A percentile compares a stretch with the other conserved stretches of the same genome.
Conservation (phyloP, 192 early-diverging fungal species). For the Coemansia sp. region DNA sequence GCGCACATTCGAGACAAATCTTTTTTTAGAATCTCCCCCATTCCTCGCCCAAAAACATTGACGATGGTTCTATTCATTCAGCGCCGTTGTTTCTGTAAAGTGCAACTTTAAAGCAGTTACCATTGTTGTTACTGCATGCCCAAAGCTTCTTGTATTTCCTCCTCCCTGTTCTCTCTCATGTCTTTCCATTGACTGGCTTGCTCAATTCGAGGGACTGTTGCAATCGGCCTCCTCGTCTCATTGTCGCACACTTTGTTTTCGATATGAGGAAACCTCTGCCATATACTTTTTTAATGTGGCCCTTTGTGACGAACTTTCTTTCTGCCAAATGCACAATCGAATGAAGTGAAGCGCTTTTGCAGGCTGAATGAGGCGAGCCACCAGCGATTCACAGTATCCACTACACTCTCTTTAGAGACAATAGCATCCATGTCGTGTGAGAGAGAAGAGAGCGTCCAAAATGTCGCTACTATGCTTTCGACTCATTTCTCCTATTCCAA, state of each 20-base stretch:
- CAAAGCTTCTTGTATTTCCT: no score
- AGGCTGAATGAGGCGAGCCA: background rate
- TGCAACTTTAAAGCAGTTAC: background rate
- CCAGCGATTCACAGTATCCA: background rate
- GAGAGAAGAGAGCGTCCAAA: no score
- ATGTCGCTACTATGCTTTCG: background rate
- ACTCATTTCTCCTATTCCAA: background rate
- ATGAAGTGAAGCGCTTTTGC: background rate
- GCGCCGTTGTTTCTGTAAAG: background rate
- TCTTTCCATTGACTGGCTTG: no score
- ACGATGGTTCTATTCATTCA: background rate
- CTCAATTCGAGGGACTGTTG: background rate
- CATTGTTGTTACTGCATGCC: slow-evolving; percentile 2
- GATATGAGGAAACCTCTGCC: background rate
- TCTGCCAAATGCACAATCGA: background rate
- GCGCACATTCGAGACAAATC: background rate
- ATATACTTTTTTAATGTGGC: background rate
- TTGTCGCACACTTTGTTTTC: background rate
- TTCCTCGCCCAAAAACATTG: no score
- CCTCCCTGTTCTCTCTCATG: no score
- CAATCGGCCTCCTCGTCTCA: background rate
- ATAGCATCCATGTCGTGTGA: background rate
- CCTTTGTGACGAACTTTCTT: background rate
- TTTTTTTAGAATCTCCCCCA: slow-evolving; percentile 3
- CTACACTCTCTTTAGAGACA: background rate